phyloP scores from a whole-genome alignment of 2,329 filamentous ascomycete genomes.

The Cytospora chrysosperma region DNA sequence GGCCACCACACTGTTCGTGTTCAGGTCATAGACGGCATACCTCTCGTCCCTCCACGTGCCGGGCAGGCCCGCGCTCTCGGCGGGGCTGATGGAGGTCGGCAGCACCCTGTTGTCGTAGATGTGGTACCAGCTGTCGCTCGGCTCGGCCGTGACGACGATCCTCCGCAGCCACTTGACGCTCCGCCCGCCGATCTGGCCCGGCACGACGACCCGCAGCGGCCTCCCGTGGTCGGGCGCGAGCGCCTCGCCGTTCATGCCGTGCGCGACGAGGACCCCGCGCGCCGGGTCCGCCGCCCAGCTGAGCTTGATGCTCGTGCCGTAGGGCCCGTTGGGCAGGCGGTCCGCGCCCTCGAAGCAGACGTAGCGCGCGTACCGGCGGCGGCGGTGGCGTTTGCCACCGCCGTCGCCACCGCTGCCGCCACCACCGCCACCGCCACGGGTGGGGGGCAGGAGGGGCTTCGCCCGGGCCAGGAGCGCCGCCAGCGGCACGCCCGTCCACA shows the following conservation, averaged over 20 bases:
- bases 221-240: slow-evolving; percentile 83
- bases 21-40: slow-evolving; percentile 91
- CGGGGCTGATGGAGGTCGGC: slow-evolving; percentile 81
- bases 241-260: slow-evolving; percentile 85
- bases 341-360: slow-evolving; percentile 92
- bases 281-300: slow-evolving; percentile 86
- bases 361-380: slow-evolving; percentile 70
- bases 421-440: slow-evolving; percentile 30
- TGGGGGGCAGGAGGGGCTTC: background rate
- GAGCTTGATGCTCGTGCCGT: slow-evolving; percentile 83
- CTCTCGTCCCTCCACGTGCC: slow-evolving; percentile 85
- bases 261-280: slow-evolving; percentile 79
- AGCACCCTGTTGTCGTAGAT: slow-evolving; percentile 91
- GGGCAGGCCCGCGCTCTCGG: slow-evolving; percentile 70
- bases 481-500: slow-evolving; percentile 83
- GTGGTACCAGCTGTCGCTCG: slow-evolving; percentile 94
- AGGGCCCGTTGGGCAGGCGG: slow-evolving; percentile 81
- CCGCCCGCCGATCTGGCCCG: slow-evolving; percentile 86
- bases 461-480: slow-evolving; percentile 68
- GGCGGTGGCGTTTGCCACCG: too few relatives aligned
- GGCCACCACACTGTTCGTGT: slow-evolving; percentile 78
- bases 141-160: slow-evolving; percentile 72
- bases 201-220: slow-evolving; percentile 78
- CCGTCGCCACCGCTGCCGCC: background rate
- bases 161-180: slow-evolving; percentile 92